Base-by-base conservation (phyloP, 2,329 filamentous ascomycete genomes). In the Fusarium avenaceum region DNA sequence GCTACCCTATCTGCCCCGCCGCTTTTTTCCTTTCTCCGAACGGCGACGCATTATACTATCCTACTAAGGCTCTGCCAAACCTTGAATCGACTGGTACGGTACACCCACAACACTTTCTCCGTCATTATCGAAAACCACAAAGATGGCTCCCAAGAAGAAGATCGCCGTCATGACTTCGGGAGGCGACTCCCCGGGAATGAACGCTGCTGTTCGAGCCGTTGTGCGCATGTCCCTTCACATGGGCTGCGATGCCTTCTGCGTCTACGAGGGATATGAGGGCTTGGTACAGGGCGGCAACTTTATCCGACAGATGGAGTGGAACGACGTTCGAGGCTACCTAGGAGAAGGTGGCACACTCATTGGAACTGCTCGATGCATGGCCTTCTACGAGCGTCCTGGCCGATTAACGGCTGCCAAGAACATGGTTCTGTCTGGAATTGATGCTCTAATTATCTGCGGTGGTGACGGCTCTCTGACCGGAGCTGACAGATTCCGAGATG, bases 391-490 rank as follows among this genome's bases (percentile, higher is more conserved):
- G 80, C 91, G 96, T 46, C 83, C 90, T 30, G 96, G 96, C 19
- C 91, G 96, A 69, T 81, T 97, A 63, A 87, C 84, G 54, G 96
- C 93, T 3, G 96, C 96, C 61, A 97, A 95, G 85, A 97, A 99
- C 83, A 90, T 99, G 89, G 88, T 99, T 42, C 80, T 93, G 63
- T 89, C 93, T 72, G 96, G 96, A 76, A 98, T 99, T 71, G 94
- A 99, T 78, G 96, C 96, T 54, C 85, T 99, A 73, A 91, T 99
- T 74, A 96, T 99, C 77, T 98, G 95, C 79, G 96, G 96, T 78
- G 96, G 96, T 82, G 96, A 99, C 78, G 96, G 96, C 67, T 97
- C 93, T 70, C 86, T 99, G 75, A 99, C 96, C 13, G 96, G 96
- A 76, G 96, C 96, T 55, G 96, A 99, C 84, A 90, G 89, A 76